phyloP scores from a whole-genome alignment of 768 basidiomycete species.

The Roridomyces roridus region DNA sequence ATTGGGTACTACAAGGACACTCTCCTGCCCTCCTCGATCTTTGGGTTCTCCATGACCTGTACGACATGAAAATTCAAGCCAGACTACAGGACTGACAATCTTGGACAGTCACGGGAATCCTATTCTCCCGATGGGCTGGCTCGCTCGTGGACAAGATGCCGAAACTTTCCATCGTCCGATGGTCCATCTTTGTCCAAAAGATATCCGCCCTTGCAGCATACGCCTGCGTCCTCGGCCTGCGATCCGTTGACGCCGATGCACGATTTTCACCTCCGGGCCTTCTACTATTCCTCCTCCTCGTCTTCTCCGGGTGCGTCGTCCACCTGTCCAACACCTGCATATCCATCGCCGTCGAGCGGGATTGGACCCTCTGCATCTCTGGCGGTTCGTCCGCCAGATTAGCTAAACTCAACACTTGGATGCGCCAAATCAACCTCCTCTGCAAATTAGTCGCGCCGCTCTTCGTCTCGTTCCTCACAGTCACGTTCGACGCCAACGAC shows the following conservation, averaged over 20 bases:
- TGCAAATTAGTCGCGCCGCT: slow-evolving; percentile 58
- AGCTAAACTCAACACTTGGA: slow-evolving; percentile 49
- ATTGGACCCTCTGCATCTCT: slow-evolving; percentile 55
- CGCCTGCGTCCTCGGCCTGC: slow-evolving; percentile 36
- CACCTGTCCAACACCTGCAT: slow-evolving; percentile 48
- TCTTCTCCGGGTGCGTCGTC: slow-evolving; percentile 40
- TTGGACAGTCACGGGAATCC: slow-evolving; percentile 35
- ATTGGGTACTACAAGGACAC: slow-evolving; percentile 48
- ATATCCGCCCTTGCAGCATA: slow-evolving; percentile 40
- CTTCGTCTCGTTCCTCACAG: slow-evolving; percentile 55
- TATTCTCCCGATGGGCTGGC: slow-evolving; percentile 49
- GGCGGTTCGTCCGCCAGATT: slow-evolving; percentile 37
- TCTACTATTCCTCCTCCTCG: slow-evolving; percentile 39
- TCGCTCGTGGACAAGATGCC: slow-evolving; percentile 45
- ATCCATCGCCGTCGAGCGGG: slow-evolving; percentile 53
- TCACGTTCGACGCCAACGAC: slow-evolving; percentile 23
- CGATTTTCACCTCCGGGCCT: slow-evolving; percentile 24
- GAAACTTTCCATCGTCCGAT: slow-evolving; percentile 45
- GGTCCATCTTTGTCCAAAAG: slow-evolving; percentile 47
- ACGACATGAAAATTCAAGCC: slow-evolving; percentile 1
- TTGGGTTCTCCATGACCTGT: slow-evolving; percentile 50
- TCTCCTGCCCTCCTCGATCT: slow-evolving; percentile 53
- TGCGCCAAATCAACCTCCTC: slow-evolving; percentile 49
- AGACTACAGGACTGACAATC: background rate
- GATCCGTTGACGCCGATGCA: slow-evolving; percentile 4